Percentiles rank a stretch among this genome's conserved stretches.
phyloP scores from a whole-genome alignment of 2,329 filamentous ascomycete species.

The Botryotinia calthae region DNA sequence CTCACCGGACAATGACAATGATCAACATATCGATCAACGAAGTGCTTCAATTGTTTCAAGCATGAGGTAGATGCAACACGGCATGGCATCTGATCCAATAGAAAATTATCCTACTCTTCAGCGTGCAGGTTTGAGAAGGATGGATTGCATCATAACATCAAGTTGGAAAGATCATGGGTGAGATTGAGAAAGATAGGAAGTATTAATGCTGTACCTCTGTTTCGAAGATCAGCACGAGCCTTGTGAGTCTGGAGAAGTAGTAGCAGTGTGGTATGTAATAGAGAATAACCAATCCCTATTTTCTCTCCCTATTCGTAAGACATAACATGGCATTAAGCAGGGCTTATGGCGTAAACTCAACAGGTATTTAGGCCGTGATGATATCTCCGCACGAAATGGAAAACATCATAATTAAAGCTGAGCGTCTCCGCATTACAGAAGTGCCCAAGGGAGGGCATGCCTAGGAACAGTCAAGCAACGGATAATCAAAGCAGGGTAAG shows the following conservation, averaged over 20 bases:
- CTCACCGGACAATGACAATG: slow-evolving; percentile 16
- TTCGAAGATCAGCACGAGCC: slow-evolving; percentile 18
- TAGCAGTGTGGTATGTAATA: background rate
- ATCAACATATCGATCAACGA: background rate
- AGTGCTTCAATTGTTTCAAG: background rate
- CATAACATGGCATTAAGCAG: slow-evolving; percentile 3
- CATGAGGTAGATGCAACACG: slow-evolving; percentile 4
- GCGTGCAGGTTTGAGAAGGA: background rate
- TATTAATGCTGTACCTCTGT: background rate
- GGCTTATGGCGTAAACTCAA: background rate
- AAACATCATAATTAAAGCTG: background rate
- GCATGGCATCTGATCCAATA: slow-evolving; percentile 5
- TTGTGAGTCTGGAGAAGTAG: slow-evolving; percentile 18
- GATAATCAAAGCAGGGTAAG: background rate
- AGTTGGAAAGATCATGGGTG: background rate
- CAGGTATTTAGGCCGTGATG: background rate
- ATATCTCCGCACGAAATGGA: background rate
- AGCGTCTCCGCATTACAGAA: background rate
- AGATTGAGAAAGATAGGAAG: background rate
- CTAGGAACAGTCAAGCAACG: background rate
- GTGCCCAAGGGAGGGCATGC: background rate
- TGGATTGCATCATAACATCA: background rate
- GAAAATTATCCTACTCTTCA: background rate
- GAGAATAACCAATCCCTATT: background rate
- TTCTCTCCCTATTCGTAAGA: slow-evolving; percentile 7